These are phyloP conservation scores for Chondrus crispus DNA, from an alignment of 23 red algal species.

Conservation along the genomic window DNA sequence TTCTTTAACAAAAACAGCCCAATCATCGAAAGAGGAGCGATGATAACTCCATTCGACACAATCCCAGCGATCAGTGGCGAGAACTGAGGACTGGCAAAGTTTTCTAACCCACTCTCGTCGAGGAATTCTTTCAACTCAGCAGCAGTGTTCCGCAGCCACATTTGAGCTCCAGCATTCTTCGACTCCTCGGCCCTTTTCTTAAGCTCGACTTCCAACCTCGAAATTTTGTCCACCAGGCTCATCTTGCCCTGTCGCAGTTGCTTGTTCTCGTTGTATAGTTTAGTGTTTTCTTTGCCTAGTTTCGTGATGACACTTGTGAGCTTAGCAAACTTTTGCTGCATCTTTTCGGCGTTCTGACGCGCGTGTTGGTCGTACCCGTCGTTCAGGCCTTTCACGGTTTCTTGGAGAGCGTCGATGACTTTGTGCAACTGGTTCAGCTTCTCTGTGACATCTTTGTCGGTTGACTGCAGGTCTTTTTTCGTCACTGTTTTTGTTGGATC, in stretches of 20 bases:
- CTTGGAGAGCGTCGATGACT: constrained; percentile 39
- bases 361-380: constrained; percentile 38
- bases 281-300: constrained; percentile 33
- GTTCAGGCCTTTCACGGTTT: constrained; percentile 31
- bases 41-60: constrained; percentile 44
- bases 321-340: constrained; percentile 44
- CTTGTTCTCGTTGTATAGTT: constrained; percentile 42
- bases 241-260: constrained; percentile 25
- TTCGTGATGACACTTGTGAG: constrained; percentile 24
- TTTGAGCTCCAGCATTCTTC: constrained; percentile 17
- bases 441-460: constrained; percentile 35
- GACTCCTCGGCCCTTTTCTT: constrained; percentile 1
- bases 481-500: no score
- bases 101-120: constrained; percentile 51
- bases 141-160: constrained; percentile 45
- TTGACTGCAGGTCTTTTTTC: constrained; percentile 11
- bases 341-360: constrained; percentile 5
- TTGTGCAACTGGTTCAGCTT: constrained; percentile 46
- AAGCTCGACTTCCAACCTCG: constrained; percentile 30
- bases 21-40: constrained; percentile 29
- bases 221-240: constrained; percentile 40
- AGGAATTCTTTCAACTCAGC: constrained; percentile 45
- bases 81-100: constrained; percentile 51
- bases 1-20: constrained; percentile 31
- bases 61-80: constrained; percentile 56